These are phyloP conservation scores for Naganishia onofrii DNA, from an alignment of 768 basidiomycete species.

Conservation along the genomic window DNA sequence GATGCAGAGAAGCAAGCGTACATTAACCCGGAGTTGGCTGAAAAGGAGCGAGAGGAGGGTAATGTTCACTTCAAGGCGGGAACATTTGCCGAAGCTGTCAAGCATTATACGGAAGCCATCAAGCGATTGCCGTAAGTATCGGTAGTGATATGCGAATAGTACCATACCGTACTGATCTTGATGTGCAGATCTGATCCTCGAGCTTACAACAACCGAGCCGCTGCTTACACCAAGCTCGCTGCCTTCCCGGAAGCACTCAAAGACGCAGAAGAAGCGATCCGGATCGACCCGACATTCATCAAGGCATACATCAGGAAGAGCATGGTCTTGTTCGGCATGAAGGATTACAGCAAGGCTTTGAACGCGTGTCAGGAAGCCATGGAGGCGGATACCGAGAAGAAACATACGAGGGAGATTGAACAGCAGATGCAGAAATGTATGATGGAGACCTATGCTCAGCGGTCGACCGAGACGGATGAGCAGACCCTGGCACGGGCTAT, in stretches of 20 bases:
- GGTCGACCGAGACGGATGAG: conserved; percentile 82
- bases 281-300: conserved; percentile 82
- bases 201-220: conserved; percentile 97
- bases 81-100: conserved; percentile 87
- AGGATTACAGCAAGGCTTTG: conserved; percentile 81
- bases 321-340: conserved; percentile 80
- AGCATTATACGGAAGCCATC: conserved; percentile 90
- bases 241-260: conserved; percentile 95
- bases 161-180: neutral
- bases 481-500: conserved; percentile 89
- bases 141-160: conserved; percentile 30
- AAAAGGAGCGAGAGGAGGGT: conserved; percentile 82
- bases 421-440: conserved; percentile 76
- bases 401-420: conserved; percentile 79
- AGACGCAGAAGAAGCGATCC: conserved; percentile 90
- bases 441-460: conserved; percentile 71
- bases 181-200: conserved; percentile 63
- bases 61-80: conserved; percentile 87
- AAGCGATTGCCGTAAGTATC: conserved; percentile 71
- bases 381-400: conserved; percentile 73
- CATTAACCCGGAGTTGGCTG: conserved; percentile 78
- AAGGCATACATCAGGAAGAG: conserved; percentile 95
- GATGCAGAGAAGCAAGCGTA: conserved; percentile 80
- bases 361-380: conserved; percentile 73
- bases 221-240: conserved; percentile 89